Evolutionary conservation across 2,329 filamentous ascomycete species (phyloP).

Genomic region (Fusarium torreyae): DNA sequence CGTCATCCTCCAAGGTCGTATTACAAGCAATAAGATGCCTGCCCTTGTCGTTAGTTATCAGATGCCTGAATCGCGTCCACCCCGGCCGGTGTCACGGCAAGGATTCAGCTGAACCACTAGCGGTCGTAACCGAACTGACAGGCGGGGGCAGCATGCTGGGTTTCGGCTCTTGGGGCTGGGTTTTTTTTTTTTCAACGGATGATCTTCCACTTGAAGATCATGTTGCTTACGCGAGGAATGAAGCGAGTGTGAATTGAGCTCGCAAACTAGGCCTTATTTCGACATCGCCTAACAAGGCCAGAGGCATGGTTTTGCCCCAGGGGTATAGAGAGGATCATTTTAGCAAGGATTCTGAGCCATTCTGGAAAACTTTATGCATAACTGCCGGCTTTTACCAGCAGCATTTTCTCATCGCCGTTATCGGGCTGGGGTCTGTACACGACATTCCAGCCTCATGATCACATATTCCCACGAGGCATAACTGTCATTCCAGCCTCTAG

Average conservation of each 20-base stretch:
- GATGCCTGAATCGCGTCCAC: slow-evolving; percentile 19
- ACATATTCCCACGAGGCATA: background rate
- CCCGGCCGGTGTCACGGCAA: slow-evolving; percentile 22
- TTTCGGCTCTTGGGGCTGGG: slow-evolving; percentile 31
- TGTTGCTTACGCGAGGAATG: slow-evolving; percentile 17
- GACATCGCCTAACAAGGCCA: slow-evolving; percentile 8
- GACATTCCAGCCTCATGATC: slow-evolving; percentile 15
- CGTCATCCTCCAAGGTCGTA: slow-evolving; percentile 11
- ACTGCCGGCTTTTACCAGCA: slow-evolving; percentile 23
- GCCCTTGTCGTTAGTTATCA: slow-evolving; percentile 17
- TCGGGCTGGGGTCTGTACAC: slow-evolving; percentile 1
- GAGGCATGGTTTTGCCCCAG: slow-evolving; percentile 1
- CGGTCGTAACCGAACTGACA: slow-evolving; percentile 45
- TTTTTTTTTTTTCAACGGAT: slow-evolving; percentile 21
- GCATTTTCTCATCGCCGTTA: background rate
- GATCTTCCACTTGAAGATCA: slow-evolving; percentile 32
- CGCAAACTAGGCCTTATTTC: slow-evolving; percentile 33
- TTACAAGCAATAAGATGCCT: slow-evolving; percentile 6
- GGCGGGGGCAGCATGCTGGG: slow-evolving; percentile 27
- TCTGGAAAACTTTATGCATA: slow-evolving; percentile 18
- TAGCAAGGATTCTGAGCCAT: slow-evolving; percentile 21
- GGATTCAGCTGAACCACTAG: slow-evolving; percentile 39
- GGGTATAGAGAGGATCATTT: slow-evolving; percentile 5
- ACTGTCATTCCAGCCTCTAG: background rate
- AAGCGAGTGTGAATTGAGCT: slow-evolving; percentile 22